Evolutionary conservation across 495 filamentous ascomycete genomes (phyloP).

Genomic region (Penicillium steckii): DNA sequence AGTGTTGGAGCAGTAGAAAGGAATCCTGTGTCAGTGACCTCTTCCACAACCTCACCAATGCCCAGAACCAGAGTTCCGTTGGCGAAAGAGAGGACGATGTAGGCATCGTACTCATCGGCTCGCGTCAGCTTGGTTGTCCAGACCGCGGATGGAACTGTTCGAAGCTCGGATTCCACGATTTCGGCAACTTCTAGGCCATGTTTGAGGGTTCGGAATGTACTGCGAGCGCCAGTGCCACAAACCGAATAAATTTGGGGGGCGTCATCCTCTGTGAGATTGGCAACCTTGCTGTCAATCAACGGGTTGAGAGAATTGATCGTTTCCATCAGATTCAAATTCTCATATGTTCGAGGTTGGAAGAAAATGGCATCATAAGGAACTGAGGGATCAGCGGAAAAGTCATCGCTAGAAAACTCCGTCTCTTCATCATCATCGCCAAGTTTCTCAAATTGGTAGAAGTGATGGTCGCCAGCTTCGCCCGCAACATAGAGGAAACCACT

Average conservation of each 20-base stretch:
- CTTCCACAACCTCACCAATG: constrained; percentile 95
- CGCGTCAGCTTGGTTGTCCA: constrained; percentile 93
- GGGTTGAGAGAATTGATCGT: constrained; percentile 89
- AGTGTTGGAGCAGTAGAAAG: constrained; percentile 81
- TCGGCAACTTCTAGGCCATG: constrained; percentile 92
- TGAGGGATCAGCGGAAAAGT: constrained; percentile 70
- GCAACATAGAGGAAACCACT: constrained; percentile 95
- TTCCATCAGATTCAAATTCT: constrained; percentile 82
- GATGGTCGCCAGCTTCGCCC: constrained; percentile 87
- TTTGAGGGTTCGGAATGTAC: constrained; percentile 85
- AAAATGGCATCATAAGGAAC: constrained; percentile 71
- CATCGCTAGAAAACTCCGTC: constrained; percentile 77
- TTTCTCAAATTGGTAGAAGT: constrained; percentile 97
- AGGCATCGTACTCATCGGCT: constrained; percentile 80
- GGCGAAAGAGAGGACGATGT: constrained; percentile 68
- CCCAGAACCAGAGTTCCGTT: constrained; percentile 81
- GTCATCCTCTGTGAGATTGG: constrained; percentile 85
- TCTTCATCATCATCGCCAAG: constrained; percentile 96
- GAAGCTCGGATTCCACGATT: constrained; percentile 88
- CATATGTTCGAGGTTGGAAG: constrained; percentile 76
- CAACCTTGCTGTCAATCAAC: constrained; percentile 83
- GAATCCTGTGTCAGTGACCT: constrained; percentile 91
- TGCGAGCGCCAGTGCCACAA: constrained; percentile 82
- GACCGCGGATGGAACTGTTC: constrained; percentile 79
- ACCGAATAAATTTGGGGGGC: constrained; percentile 95